Percentiles rank a stretch among this genome's conserved stretches.
Conservation (phyloP, 441 rosid genomes). For the Bocquillonia castaneifolia region DNA sequence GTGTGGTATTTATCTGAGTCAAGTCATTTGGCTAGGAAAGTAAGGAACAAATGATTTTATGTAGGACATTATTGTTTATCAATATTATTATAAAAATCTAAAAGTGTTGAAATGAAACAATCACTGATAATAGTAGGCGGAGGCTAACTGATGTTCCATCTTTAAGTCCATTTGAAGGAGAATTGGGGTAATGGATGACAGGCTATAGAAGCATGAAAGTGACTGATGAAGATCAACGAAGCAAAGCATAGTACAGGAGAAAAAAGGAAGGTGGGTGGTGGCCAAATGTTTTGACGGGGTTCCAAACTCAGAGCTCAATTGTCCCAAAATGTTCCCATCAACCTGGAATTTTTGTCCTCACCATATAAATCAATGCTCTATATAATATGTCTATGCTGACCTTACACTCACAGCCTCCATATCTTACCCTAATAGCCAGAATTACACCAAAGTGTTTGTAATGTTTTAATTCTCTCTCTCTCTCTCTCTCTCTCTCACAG, state of each 20-base stretch:
- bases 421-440: not conserved
- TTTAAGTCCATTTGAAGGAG: not conserved
- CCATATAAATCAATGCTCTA: not conserved
- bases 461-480: no score
- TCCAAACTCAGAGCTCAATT: not conserved
- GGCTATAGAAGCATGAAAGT: not conserved
- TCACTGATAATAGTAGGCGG: no score
- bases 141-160: not conserved
- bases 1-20: not conserved
- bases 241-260: not conserved
- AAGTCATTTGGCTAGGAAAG: not conserved
- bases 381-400: no score
- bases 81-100: no score
- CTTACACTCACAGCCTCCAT: no score
- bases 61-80: not conserved
- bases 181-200: slow-evolving; percentile 16
- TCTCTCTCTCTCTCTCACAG: no score
- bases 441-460: no score
- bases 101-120: no score
- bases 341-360: not conserved
- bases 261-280: not conserved
- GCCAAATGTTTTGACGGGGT: slow-evolving; percentile 3
- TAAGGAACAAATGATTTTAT: not conserved
- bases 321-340: not conserved
- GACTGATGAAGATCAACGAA: slow-evolving; percentile 3